Percentiles rank a stretch among this genome's conserved stretches.
Evolutionary conservation across 306 rosid species (phyloP).

Genomic region (Cicer judaicum): DNA sequence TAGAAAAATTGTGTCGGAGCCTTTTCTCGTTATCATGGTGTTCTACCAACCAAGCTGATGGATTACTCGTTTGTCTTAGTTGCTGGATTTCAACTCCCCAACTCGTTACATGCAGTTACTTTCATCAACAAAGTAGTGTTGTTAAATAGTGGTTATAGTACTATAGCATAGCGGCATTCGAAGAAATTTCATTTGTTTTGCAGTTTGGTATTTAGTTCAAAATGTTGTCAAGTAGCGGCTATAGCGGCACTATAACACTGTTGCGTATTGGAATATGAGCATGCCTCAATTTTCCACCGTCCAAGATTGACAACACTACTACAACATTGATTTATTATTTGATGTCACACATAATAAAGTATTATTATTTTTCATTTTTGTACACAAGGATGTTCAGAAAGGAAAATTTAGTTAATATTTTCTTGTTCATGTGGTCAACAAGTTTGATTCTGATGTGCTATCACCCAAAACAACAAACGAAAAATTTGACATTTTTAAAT

Average conservation of each 20-base stretch:
- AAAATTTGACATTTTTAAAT: conserved; percentile 10
- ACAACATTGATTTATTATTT: conserved; percentile 9
- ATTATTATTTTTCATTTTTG: not conserved
- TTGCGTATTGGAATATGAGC: too few species aligned
- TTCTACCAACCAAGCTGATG: conserved; percentile 7
- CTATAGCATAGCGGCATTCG: too few species aligned
- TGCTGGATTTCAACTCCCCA: conserved; percentile 19
- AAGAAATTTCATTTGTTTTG: too few species aligned
- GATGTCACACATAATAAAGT: not conserved
- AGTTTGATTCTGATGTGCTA: conserved; percentile 11
- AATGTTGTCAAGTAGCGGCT: too few species aligned
- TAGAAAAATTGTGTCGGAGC: not conserved
- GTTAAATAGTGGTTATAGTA: too few species aligned
- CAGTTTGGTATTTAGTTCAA: too few species aligned
- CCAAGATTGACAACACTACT: not conserved
- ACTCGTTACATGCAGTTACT: not conserved
- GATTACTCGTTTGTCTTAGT: conserved; percentile 6
- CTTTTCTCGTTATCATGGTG: conserved; percentile 18
- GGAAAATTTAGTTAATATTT: not conserved
- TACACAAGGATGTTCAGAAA: conserved; percentile 8
- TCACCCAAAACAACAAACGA: conserved; percentile 13
- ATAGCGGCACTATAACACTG: too few species aligned
- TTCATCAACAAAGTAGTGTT: conserved; percentile 3
- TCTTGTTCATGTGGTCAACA: not conserved
- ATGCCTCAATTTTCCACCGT: too few species aligned